Base-by-base conservation (phyloP, 139 green algal genomes). In the Auxenochlorella pyrenoidosa region DNA sequence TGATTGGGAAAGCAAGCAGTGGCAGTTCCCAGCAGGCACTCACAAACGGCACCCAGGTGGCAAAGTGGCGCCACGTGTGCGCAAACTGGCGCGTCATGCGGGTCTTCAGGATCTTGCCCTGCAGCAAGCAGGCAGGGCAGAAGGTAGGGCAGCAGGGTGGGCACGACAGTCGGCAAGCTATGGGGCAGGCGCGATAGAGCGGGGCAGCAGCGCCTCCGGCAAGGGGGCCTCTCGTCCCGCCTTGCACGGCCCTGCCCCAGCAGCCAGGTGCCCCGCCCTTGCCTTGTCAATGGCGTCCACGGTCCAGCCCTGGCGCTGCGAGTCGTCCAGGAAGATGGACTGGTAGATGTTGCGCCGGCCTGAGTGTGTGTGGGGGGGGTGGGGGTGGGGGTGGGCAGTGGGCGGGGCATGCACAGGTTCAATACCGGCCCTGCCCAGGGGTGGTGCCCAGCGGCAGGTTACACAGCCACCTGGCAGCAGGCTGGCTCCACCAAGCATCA, bases 61-160 rank as follows among this genome's bases (percentile, higher is more conserved):
- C 93, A 83, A 96, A 96, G 90, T 96, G 94, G 3, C 58, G 89
- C 89, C 91, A 94, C 26, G 93, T 94, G 91, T 96, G 94, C 4
- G 92, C 92, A 88, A 96, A 96, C 86, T 96, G 94, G 13, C 92
- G 91, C 80, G 93, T 94, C 89, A 89, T 94, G 40, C 93, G 87
- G 22, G 30, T 77, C 47, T 93, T 84, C 43, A 96, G 81, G 5
- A 95, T 59, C 82, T 92, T 91, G 36, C 5, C 43, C 41, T 68
- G 70, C 40, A 60, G 43, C 41, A 40, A 26, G 44, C 40, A 58
- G 40, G 40, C 40, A 58, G 40, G 73, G 10, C 2, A 44, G 16
- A 40, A 36, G 5, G 66, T n/a, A n/a, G n/a, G n/a, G n/a, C n/a
- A n/a, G n/a, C n/a, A n/a, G n/a, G n/a, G n/a, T n/a, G n/a, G n/a